Conservation (phyloP, 2,329 filamentous ascomycete species). For the Metarhizium humberi region DNA sequence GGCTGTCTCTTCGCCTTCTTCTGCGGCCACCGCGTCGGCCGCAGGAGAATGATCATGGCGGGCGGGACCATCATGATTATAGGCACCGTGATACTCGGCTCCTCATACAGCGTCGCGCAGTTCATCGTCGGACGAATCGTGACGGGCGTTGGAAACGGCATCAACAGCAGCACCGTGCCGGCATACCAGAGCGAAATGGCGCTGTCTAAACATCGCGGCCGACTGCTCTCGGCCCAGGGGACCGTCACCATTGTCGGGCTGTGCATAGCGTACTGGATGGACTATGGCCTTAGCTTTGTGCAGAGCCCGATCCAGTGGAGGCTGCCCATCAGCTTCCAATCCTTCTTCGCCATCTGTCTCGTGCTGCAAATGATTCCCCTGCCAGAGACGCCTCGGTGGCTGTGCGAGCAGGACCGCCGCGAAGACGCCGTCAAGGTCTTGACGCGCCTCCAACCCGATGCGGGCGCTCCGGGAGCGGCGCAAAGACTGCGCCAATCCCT, state of each 20-base stretch:
- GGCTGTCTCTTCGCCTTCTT: slow-evolving; percentile 22
- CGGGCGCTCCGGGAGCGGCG: no score
- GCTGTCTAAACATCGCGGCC: slow-evolving; percentile 29
- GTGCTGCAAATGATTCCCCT: slow-evolving; percentile 19
- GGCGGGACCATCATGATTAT: slow-evolving; percentile 33
- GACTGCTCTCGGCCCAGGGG: slow-evolving; percentile 33
- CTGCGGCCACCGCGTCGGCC: slow-evolving; percentile 30
- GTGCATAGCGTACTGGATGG: slow-evolving; percentile 23
- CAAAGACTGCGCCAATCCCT: no score
- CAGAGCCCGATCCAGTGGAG: slow-evolving; percentile 23
- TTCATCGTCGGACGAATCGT: slow-evolving; percentile 30
- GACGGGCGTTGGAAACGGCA: slow-evolving; percentile 27
- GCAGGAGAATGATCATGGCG: slow-evolving; percentile 29
- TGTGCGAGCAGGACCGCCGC: no score
- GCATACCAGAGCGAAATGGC: slow-evolving; percentile 15
- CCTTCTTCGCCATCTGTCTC: slow-evolving; percentile 24
- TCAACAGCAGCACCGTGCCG: slow-evolving; percentile 26
- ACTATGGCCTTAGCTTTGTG: slow-evolving; percentile 20
- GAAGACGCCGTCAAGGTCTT: no score
- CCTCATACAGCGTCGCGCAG: not conserved
- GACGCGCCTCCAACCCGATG: no score
- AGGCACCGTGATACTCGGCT: slow-evolving; percentile 20
- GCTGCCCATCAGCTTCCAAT: slow-evolving; percentile 28
- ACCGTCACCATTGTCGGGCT: slow-evolving; percentile 30
- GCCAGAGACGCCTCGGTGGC: slow-evolving; percentile 3